phyloP scores from a whole-genome alignment of 2,329 filamentous ascomycete species.

The Massarina eburnea region DNA sequence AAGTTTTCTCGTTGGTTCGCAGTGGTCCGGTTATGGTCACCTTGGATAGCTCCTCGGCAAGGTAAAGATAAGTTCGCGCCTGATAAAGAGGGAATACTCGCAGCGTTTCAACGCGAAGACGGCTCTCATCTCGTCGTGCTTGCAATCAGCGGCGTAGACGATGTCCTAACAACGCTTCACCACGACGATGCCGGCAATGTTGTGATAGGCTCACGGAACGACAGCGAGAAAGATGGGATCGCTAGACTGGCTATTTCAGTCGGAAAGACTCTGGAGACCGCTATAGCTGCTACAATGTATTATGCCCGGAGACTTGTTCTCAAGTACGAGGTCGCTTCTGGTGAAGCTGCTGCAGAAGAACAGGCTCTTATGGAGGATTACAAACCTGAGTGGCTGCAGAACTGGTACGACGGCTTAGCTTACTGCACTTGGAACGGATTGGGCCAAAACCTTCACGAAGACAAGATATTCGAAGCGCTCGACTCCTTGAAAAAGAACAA shows the following conservation, averaged over 20 bases:
- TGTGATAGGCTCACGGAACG: conserved; percentile 70
- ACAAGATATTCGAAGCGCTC: conserved; percentile 76
- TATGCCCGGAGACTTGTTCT: conserved; percentile 71
- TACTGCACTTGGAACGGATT: conserved; percentile 98
- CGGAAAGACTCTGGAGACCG: conserved; percentile 71
- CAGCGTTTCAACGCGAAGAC: conserved; percentile 71
- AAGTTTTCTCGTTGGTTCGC: conserved; percentile 75
- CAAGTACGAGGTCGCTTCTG: conserved; percentile 46
- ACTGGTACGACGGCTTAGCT: conserved; percentile 89
- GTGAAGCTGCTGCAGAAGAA: conserved; percentile 52
- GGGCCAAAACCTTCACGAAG: conserved; percentile 77
- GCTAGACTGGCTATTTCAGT: conserved; percentile 70
- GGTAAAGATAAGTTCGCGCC: conserved; percentile 67
- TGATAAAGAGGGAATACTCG: conserved; percentile 76
- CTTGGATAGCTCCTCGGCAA: conserved; percentile 89
- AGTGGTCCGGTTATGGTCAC: conserved; percentile 74
- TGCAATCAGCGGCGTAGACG: conserved; percentile 71
- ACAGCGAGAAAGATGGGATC: conserved; percentile 58
- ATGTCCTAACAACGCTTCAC: conserved; percentile 70
- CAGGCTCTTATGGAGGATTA: conserved; percentile 52
- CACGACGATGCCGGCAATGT: conserved; percentile 68
- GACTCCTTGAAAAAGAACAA: conserved; percentile 68
- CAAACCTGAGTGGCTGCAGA: conserved; percentile 70
- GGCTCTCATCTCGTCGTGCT: conserved; percentile 78
- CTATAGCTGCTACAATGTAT: conserved; percentile 81